These are phyloP conservation scores for Besnoitia besnoiti DNA, from an alignment of 169 alveolate species.

Conservation along the genomic window DNA sequence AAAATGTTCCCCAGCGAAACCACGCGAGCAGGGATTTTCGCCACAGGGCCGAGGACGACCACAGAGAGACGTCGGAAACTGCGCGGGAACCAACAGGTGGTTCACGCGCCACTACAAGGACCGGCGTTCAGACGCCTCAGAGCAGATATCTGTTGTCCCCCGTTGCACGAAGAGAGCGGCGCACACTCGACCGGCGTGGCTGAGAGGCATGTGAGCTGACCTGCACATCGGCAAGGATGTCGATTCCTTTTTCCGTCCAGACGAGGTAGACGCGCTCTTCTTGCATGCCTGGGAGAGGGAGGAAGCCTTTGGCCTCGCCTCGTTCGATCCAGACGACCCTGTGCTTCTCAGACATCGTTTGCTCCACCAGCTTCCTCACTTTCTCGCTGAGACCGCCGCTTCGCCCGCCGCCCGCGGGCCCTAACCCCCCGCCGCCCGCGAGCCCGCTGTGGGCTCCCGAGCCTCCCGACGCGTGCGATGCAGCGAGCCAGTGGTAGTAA, in stretches of 20 bases:
- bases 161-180: no score
- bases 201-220: no score
- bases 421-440: background rate
- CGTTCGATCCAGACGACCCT: slow-evolving; percentile 43
- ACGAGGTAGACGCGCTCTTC: slow-evolving; percentile 41
- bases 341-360: slow-evolving; percentile 39
- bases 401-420: background rate
- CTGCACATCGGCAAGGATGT: slow-evolving; percentile 43
- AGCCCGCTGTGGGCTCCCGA: background rate
- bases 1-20: no score
- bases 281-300: slow-evolving; percentile 36
- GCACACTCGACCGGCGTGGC: no score
- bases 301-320: slow-evolving; percentile 37
- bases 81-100: no score
- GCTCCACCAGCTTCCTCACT: slow-evolving; percentile 31
- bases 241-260: slow-evolving; percentile 43
- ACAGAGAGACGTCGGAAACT: no score
- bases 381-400: background rate
- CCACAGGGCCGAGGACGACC: no score
- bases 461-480: background rate
- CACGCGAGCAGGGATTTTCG: background rate
- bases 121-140: no score
- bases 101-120: no score
- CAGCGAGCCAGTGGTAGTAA: background rate
- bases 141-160: no score